These are phyloP conservation scores for Paulinella micropora DNA, from an alignment of 78 protist genomes.

Conservation along the genomic window DNA sequence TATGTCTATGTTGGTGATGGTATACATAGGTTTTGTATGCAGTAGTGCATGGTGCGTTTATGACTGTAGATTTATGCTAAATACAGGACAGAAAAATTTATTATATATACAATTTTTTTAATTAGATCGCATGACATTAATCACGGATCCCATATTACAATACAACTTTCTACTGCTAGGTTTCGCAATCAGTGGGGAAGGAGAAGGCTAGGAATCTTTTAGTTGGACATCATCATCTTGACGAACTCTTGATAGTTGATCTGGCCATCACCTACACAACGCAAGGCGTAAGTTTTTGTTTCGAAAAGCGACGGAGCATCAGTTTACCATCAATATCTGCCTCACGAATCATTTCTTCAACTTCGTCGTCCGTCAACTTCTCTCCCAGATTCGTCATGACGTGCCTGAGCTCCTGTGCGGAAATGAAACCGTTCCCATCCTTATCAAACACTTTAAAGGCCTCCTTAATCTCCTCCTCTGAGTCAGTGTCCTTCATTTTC, in stretches of 20 bases:
- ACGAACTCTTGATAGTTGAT: conserved; percentile 59
- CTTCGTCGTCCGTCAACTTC: conserved; percentile 61
- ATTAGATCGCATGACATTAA: too few relatives aligned
- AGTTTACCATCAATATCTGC: conserved; percentile 55
- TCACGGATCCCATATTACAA: too few relatives aligned
- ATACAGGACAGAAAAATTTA: too few relatives aligned
- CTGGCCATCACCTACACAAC: conserved; percentile 43
- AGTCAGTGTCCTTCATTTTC: conserved; percentile 90
- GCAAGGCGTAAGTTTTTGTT: background rate
- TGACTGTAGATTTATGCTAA: too few relatives aligned
- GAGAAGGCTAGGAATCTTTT: too few relatives aligned
- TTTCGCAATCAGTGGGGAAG: too few relatives aligned
- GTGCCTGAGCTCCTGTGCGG: conserved; percentile 59
- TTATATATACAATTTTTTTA: too few relatives aligned
- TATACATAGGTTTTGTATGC: too few relatives aligned
- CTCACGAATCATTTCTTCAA: conserved; percentile 64
- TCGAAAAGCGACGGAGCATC: background rate
- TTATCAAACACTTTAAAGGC: conserved; percentile 98
- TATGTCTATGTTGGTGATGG: too few relatives aligned
- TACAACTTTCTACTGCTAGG: too few relatives aligned
- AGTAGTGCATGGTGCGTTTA: too few relatives aligned
- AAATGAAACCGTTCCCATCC: conserved; percentile 76
- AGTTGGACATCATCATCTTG: conserved; percentile 51
- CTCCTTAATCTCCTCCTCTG: conserved; percentile 94
- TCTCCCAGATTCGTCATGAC: conserved; percentile 65